Evolutionary conservation across 2,329 filamentous ascomycete species (phyloP).

Genomic region (Alternaria burnsii): DNA sequence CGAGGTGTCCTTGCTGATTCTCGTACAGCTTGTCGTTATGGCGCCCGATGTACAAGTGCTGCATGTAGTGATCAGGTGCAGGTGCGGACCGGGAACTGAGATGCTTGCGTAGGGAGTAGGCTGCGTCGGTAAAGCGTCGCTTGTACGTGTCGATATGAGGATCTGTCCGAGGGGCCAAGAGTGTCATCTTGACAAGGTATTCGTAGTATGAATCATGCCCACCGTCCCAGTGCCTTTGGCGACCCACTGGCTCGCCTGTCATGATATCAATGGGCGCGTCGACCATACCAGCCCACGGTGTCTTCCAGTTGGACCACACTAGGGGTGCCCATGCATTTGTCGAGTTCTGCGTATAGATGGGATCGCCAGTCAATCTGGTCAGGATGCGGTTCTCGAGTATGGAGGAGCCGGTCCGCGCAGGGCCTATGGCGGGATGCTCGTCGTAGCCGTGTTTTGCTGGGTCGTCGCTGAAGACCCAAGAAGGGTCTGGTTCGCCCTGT

Average conservation of each 20-base stretch:
- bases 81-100: conserved; percentile 50
- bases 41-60: conserved; percentile 53
- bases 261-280: conserved; percentile 55
- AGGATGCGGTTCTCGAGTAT: conserved; percentile 57
- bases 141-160: conserved; percentile 46
- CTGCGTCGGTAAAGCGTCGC: conserved; percentile 45
- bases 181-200: conserved; percentile 52
- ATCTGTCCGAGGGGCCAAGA: conserved; percentile 49
- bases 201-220: conserved; percentile 57
- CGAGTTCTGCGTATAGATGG: conserved; percentile 53
- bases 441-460: conserved; percentile 45
- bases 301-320: conserved; percentile 55
- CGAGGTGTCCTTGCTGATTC: conserved; percentile 52
- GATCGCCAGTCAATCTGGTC: conserved; percentile 52
- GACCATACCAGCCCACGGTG: conserved; percentile 53
- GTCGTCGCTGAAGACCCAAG: conserved; percentile 37
- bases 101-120: conserved; percentile 47
- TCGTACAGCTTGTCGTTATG: conserved; percentile 44
- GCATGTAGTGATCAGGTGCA: conserved; percentile 40
- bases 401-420: conserved; percentile 55
- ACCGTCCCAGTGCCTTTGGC: conserved; percentile 54
- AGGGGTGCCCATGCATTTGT: conserved; percentile 56
- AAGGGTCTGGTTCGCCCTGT: conserved; percentile 44
- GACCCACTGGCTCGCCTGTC: conserved; percentile 52
- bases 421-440: conserved; percentile 50